Base-by-base conservation (phyloP, 2,329 filamentous ascomycete genomes). In the Colletotrichum gigasporum region DNA sequence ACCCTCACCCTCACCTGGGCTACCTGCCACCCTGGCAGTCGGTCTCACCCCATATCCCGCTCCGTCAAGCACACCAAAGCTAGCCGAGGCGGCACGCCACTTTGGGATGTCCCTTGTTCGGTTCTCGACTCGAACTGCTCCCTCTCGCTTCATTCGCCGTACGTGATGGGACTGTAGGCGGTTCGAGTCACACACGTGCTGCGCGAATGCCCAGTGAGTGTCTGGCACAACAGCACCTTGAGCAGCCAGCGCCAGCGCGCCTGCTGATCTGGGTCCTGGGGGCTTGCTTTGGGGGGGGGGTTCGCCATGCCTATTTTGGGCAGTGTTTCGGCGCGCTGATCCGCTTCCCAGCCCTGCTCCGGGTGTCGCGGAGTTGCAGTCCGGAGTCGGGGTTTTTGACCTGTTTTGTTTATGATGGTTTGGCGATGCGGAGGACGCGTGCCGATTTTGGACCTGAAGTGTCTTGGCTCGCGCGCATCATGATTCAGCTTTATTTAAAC, bases 261-360 rank as follows among this genome's bases (percentile, higher is more conserved):
- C 26, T 24, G 5, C 20, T 32, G 12, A n/a, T n/a, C 4, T 16
- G 24, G 26, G 11, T 20, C n/a, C n/a, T 24, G 18, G 6, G 51
- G 16, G 24, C 11, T 6, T 20, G 10, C 5, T 35, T 22, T 26
- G 32, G 18, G 12, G 11, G 30, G 41, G 32, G 58, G 42, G 34
- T 39, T 48, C 45, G 47, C 56, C 35, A 60, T 51, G 34, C 42
- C 28, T 54, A 42, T 54, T 55, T 55, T 37, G 9, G 35, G 47
- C 10, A 30, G 30, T 44, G 56, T 61, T 65, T 65, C 56, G 62
- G 62, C 57, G 62, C 56, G 62, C 44, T 62, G 62, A 62, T 65
- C 62, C 56, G 62, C 62, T 44, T 55, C 48, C 42, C 6, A 26
- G 28, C 28, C 42, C 41, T 61, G 61, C 35, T 44, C 61, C 56